Evolutionary conservation across 2,329 filamentous ascomycete species (phyloP), one percentile per base, ranked within the genome.

Genomic region (Leptographium procerum): DNA sequence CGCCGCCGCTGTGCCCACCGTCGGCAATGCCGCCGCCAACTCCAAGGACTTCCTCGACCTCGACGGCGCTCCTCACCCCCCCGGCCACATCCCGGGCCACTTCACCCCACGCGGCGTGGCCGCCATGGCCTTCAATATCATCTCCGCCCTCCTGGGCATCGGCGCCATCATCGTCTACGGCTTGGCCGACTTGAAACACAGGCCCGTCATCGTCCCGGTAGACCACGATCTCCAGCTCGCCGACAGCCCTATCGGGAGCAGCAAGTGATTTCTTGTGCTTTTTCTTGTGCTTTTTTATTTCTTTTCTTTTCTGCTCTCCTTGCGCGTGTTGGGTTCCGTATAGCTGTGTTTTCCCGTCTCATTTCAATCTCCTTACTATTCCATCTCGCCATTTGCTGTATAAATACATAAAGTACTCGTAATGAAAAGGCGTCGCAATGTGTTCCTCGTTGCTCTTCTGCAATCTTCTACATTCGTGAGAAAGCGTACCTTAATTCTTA

Each of bases 91-190:
- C 48, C 61, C 62, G 26, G 59, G 58, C 51, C 66, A 67, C 43
- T 68, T 91, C 68, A 89, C 85, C 0, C 69, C 83, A 0, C 77
- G 79, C 45, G 89, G 89, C 10, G 87, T 88, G 50, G 80, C 89
- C 1, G 89, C 89, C 13, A 71, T 94, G 64, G 84, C 85, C 2
- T 89, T 92, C 67, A 89, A 85, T 66, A 81, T 80, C 62, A 62
- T 91, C 3, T 79, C 79, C n/a, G 89, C 87, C 3, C 74, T 91
- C 54, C 64, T 89, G 9, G 89, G 89, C 10, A 77, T 91, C 64
- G 77, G 72, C 0, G 80, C 83, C 14, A 83, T 94, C 58, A 78
- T 77, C 1, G 84, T 85, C 77, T 91, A 88, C 69, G 86, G 84
- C 2, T 67, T 81, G 60, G 73, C 69, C 10, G 64, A 65, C 52